Evolutionary conservation across 2,329 filamentous ascomycete genomes (phyloP).

Genomic region (Diaporthe sp.): DNA sequence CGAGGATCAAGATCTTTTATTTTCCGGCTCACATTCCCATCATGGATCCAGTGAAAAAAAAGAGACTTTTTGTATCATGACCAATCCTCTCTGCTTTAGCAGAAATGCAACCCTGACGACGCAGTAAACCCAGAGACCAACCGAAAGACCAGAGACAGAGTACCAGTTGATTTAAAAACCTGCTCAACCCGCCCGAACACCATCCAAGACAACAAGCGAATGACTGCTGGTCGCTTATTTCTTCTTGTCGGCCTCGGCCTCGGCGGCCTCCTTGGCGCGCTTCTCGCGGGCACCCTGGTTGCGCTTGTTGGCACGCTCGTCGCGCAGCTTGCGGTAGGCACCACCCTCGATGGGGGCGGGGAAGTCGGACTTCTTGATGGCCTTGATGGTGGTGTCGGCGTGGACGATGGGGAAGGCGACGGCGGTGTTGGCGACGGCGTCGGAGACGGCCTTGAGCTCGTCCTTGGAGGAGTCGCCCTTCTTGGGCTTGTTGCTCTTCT

Average conservation of each 20-base stretch:
- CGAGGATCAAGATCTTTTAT: constrained; percentile 32
- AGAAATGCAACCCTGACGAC: constrained; percentile 41
- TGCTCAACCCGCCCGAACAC: constrained; percentile 32
- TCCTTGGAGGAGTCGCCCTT: constrained; percentile 89
- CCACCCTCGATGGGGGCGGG: constrained; percentile 82
- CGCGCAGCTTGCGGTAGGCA: constrained; percentile 89
- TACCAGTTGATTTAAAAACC: constrained; percentile 40
- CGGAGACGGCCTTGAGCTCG: constrained; percentile 76
- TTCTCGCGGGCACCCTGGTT: constrained; percentile 90
- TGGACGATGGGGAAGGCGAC: constrained; percentile 80
- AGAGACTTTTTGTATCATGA: constrained; percentile 40
- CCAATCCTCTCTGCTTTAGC: constrained; percentile 41
- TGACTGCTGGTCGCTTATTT: constrained; percentile 71
- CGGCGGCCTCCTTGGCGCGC: constrained; percentile 89
- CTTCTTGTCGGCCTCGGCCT: constrained; percentile 82
- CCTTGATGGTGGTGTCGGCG: constrained; percentile 74
- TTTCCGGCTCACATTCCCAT: constrained; percentile 30
- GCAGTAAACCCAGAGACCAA: constrained; percentile 44
- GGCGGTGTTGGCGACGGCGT: constrained; percentile 65
- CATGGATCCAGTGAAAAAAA: constrained; percentile 17
- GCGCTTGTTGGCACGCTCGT: constrained; percentile 86
- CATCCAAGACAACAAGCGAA: constrained; percentile 28
- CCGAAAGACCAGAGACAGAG: constrained; percentile 44
- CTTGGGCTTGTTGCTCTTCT: constrained; percentile 94
- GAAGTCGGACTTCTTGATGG: constrained; percentile 87